Evolutionary conservation across 176 grass and related monocot genomes (phyloP).

Genomic region (Bonia amplexicaulis): DNA sequence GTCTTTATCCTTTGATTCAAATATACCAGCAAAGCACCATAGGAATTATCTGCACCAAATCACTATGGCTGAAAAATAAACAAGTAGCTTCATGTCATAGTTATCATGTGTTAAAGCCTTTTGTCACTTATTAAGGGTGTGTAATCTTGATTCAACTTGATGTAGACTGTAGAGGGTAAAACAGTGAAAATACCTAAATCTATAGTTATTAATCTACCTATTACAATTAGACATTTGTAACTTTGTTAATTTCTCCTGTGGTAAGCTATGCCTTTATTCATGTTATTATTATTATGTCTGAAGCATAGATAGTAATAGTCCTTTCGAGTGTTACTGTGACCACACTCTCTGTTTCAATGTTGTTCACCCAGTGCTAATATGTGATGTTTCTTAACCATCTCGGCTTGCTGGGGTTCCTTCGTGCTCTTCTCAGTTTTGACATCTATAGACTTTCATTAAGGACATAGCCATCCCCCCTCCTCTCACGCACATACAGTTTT

Average conservation of each 20-base stretch:
- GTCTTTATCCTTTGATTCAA: not conserved
- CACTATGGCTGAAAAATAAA: not conserved
- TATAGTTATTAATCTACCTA: not conserved
- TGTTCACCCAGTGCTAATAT: not conserved
- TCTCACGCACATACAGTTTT: not conserved
- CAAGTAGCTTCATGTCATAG: conserved; percentile 5
- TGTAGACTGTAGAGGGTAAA: not conserved
- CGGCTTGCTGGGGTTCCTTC: not conserved
- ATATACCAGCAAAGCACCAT: not conserved
- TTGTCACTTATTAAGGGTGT: not conserved
- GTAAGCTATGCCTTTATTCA: not conserved
- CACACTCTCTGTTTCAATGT: not conserved
- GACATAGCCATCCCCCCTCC: not conserved
- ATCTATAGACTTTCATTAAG: not conserved
- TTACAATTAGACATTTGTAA: not conserved
- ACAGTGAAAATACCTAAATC: not conserved
- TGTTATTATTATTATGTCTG: not conserved
- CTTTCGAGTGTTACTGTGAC: not conserved
- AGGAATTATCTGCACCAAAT: not conserved
- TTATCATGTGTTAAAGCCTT: not conserved
- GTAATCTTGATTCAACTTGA: not conserved
- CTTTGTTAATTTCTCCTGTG: not conserved
- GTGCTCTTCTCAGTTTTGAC: not conserved
- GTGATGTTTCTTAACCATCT: not conserved
- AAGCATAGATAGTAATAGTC: not conserved